phyloP scores from a whole-genome alignment of 768 basidiomycete genomes.

The Leucogyrophana mollusca region DNA sequence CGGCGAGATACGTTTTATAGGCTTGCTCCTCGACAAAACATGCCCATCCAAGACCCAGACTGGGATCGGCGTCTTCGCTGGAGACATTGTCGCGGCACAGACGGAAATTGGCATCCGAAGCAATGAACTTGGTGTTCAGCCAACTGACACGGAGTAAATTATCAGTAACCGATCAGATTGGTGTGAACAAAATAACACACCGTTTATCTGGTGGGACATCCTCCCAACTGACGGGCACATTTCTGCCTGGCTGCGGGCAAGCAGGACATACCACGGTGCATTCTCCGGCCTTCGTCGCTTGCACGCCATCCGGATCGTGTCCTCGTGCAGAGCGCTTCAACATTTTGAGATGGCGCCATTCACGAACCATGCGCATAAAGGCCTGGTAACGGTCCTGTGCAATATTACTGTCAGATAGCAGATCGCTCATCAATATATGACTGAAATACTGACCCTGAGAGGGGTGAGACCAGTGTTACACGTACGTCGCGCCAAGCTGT shows the following conservation, averaged over 20 bases:
- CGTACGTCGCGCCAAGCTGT: slow-evolving; percentile 14
- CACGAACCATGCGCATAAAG: neutral
- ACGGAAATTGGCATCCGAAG: slow-evolving; percentile 32
- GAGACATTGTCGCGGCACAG: slow-evolving; percentile 25
- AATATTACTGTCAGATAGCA: neutral
- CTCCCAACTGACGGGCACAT: slow-evolving; percentile 7
- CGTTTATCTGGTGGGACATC: neutral
- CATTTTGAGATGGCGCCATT: neutral
- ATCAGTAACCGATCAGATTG: neutral
- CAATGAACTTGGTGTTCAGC: slow-evolving; percentile 21
- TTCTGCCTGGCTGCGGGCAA: slow-evolving; percentile 10
- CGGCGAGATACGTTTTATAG: slow-evolving; percentile 14
- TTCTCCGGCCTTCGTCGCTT: slow-evolving; percentile 7
- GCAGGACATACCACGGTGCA: slow-evolving; percentile 14
- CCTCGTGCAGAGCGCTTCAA: slow-evolving; percentile 5
- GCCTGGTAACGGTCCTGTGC: slow-evolving; percentile 9
- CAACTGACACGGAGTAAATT: slow-evolving; percentile 15
- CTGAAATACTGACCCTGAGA: neutral
- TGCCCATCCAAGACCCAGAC: slow-evolving; percentile 22
- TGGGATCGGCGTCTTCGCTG: slow-evolving; percentile 23
- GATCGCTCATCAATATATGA: neutral
- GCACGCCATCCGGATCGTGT: slow-evolving; percentile 14
- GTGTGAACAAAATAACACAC: neutral
- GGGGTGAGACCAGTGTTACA: slow-evolving; percentile 11
- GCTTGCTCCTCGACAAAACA: slow-evolving; percentile 24